Conservation (phyloP, 768 basidiomycete genomes). For the Boletus patriciae region DNA sequence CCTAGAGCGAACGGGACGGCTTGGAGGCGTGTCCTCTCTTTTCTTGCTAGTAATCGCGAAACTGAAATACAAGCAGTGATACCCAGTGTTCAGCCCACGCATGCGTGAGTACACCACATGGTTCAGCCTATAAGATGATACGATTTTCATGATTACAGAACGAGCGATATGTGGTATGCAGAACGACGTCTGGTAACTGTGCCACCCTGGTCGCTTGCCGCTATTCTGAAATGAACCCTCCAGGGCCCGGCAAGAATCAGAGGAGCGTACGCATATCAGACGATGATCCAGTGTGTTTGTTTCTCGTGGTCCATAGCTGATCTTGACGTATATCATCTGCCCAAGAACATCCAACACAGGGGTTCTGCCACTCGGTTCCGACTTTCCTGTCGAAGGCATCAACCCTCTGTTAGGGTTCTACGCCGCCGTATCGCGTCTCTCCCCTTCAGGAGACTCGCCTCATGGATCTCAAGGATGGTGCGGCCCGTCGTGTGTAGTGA, state of each 20-base stretch:
- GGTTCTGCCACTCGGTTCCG: constrained; percentile 80
- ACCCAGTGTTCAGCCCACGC: constrained; percentile 90
- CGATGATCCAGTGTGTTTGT: constrained; percentile 61
- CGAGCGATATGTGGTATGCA: constrained; percentile 92
- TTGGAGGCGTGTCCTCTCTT: constrained; percentile 59
- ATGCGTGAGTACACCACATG: constrained; percentile 57
- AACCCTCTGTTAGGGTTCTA: constrained; percentile 90
- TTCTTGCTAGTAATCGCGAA: not conserved
- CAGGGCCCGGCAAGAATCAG: constrained; percentile 80
- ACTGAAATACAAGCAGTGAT: constrained; percentile 55
- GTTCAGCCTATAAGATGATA: not conserved
- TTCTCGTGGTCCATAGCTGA: not conserved
- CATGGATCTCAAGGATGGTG: constrained; percentile 85
- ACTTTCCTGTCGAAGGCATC: constrained; percentile 91
- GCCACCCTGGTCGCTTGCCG: not conserved
- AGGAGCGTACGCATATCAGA: constrained; percentile 88
- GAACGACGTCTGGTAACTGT: constrained; percentile 65
- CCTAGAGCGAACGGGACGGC: constrained; percentile 60
- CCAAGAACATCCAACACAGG: constrained; percentile 51
- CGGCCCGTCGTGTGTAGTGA: constrained; percentile 14
- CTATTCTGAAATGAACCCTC: not conserved
- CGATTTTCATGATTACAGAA: constrained; percentile 41
- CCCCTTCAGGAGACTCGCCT: constrained; percentile 70
- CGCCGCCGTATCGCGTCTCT: constrained; percentile 78
- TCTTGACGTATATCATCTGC: not conserved